phyloP scores from a whole-genome alignment of 1,139 yeast genomes.

The Pichia sp. region DNA sequence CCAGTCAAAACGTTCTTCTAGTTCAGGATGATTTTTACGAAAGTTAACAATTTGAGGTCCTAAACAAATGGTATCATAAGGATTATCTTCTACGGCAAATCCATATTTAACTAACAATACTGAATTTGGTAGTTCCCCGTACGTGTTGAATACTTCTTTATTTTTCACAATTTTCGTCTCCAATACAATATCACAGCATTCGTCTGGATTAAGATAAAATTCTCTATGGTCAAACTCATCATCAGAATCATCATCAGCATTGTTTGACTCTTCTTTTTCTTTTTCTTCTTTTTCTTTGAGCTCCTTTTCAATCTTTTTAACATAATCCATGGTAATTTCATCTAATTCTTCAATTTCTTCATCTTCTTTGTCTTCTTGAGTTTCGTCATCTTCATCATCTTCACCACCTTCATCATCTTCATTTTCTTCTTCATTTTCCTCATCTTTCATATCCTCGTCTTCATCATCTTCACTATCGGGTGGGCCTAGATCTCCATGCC shows the following conservation, averaged over 20 bases:
- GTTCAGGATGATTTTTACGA: conserved; percentile 31
- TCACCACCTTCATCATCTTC: too few relatives aligned
- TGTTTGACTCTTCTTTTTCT: too few relatives aligned
- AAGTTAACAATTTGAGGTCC: conserved; percentile 41
- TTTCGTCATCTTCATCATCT: too few relatives aligned
- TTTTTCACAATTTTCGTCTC: conserved; percentile 37
- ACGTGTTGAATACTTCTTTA: conserved; percentile 69
- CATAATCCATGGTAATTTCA: conserved; percentile 37
- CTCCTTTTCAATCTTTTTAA: conserved; percentile 33
- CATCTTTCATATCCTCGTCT: conserved; percentile 26
- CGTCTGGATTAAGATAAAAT: conserved; percentile 29
- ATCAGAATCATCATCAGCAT: conserved; percentile 31
- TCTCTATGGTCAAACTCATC: conserved; percentile 24
- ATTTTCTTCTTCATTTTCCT: conserved; percentile 19
- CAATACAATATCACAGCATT: conserved; percentile 54
- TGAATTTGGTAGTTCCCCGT: conserved; percentile 67
- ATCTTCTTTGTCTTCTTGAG: too few relatives aligned
- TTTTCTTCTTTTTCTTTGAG: too few relatives aligned
- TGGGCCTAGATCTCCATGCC: conserved; percentile 34
- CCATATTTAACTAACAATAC: conserved; percentile 70
- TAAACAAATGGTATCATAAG: conserved; percentile 51
- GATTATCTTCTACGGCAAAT: conserved; percentile 52
- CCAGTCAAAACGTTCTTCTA: conserved; percentile 50
- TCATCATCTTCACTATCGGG: conserved; percentile 28
- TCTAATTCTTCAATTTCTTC: conserved; percentile 27